Base-by-base conservation (phyloP, 1,284 basidiomycete species). In the Ustilago sp. region DNA sequence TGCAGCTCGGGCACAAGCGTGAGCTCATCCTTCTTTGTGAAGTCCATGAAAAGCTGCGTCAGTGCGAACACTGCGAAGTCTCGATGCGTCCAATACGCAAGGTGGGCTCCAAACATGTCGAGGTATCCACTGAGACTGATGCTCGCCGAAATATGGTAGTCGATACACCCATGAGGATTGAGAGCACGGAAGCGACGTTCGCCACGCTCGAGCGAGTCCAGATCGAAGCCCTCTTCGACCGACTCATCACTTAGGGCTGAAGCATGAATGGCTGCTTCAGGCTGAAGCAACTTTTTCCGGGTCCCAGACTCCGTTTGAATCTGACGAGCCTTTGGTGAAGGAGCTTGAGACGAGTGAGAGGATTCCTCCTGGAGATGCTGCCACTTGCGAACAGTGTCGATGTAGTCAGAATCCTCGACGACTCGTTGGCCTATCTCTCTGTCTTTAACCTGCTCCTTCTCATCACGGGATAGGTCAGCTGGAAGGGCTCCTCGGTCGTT, bases 111-210 rank as follows among this genome's bases (percentile, higher is more conserved):
- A 17, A 84, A 63, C 75, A 83, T 81, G 55, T 84, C 82, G 36
- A 79, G 52, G 39, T 80, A 79, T 31, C 72, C 70, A 56, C 75
- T 79, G 7, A 79, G 48, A 15, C 67, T 69, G 57, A 76, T 72
- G 34, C 50, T 63, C 7, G 61, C 69, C 17, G 68, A 77, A 5
- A 74, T 54, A 11, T 74, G 62, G 63, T 79, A 85, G 61, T 85
- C 83, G 59, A 85, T 77, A 55, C 81, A 80, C 2, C 83, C 83
- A 52, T 85, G 78, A 28, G 81, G 79, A 47, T 85, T 85, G 17
- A 85, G 77, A 1, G 83, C 83, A 6, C 68, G 68, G 75, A 84
- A 85, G 2, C 81, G 57, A 13, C 74, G 57, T 53, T 77, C 69
- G 19, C 63, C 74, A 17, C 70, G 59, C 34, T 77, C 74, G 34